phyloP scores from a whole-genome alignment of 371 early-diverging fungal genomes.

The Cokeromyces recurvatus region DNA sequence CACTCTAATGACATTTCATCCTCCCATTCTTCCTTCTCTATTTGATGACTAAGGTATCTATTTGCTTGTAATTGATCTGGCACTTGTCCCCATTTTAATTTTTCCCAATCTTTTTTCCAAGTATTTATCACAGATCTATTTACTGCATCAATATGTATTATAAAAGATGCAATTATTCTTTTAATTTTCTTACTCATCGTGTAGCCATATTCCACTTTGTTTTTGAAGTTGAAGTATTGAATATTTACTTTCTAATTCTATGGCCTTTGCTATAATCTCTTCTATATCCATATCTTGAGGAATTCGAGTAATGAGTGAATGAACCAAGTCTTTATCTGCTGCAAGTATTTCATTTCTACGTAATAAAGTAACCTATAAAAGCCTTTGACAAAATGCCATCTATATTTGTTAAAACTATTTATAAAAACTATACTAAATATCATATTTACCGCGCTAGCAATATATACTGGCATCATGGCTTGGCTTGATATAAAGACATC shows the following conservation, averaged over 20 bases:
- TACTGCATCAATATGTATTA: no score
- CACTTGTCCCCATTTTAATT: conserved; percentile 31
- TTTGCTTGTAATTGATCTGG: conserved; percentile 38
- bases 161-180: not conserved
- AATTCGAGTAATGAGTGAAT: conserved; percentile 55
- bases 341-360: conserved; percentile 46
- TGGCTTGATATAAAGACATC: conserved; percentile 73
- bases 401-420: no score
- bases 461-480: conserved; percentile 73
- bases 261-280: conserved; percentile 38
- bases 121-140: conserved; percentile 38
- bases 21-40: conserved; percentile 47
- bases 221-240: conserved; percentile 49
- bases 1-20: conserved; percentile 41
- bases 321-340: conserved; percentile 56
- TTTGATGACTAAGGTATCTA: conserved; percentile 22
- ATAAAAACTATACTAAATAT: no score
- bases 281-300: conserved; percentile 57
- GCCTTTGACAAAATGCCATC: no score
- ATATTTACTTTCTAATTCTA: conserved; percentile 40
- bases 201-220: conserved; percentile 50
- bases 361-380: conserved; percentile 45
- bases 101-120: conserved; percentile 31
- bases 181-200: conserved; percentile 33
- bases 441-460: conserved; percentile 62